Evolutionary conservation across 2,329 filamentous ascomycete species (phyloP), one percentile per base, ranked within the genome.

Genomic region (Bipolaris oryzae): DNA sequence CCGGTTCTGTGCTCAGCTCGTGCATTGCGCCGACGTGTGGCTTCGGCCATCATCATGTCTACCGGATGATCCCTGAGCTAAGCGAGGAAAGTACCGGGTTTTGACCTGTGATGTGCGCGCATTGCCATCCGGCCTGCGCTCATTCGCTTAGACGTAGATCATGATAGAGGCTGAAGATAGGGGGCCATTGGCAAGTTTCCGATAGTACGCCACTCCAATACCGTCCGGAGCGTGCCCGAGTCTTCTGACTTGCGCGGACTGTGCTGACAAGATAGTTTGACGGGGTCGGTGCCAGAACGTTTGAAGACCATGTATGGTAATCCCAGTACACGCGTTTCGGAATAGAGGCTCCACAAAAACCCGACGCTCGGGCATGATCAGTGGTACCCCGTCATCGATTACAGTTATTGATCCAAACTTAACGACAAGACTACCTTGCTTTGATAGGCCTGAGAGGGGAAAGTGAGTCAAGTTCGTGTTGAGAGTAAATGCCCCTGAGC

Each of bases 11-110:
- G 45, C 34, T 38, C 45, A 48, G 45, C 45, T 37, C 34, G 21
- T 48, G 45, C 45, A 37, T 38, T 21, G 21, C 45, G 25, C 45
- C 45, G 37, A n/a, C 35, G n/a, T 16, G 21, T 38, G 45, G 45
- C 20, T 48, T 38, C 18, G 21, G n/a, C 10, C 7, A 48, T 48
- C 34, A 38, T 38, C 42, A 38, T 37, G 45, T 28, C 45, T 48
- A 48, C 45, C 45, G 21, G 45, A 38, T 20, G 33, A 48, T 48
- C 34, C 9, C 11, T 25, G 21, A 20, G 21, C 45, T 37, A 48
- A 21, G 34, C 31, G 34, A 38, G 21, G 11, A 23, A 48, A 38
- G 45, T 48, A 48, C 45, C 34, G n/a, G 23, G n/a, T 37, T n/a
- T 13, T 38, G 21, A 11, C 10, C 20, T 16, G 34, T 48, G 45